Conservation (phyloP, 2,329 filamentous ascomycete genomes). For the Colletotrichum sp. region DNA sequence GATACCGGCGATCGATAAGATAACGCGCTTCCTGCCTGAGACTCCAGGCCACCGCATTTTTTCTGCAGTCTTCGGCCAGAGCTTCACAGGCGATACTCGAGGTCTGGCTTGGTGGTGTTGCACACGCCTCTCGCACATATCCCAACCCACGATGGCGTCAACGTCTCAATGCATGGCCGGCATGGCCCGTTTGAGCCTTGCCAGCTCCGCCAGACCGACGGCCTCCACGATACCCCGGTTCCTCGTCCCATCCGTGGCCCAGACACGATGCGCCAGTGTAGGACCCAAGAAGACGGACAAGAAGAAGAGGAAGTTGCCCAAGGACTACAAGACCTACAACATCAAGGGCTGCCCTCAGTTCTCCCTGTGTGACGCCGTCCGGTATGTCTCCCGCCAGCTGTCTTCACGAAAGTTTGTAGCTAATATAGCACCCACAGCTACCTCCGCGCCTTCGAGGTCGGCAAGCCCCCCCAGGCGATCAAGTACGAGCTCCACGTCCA, state of each 20-base stretch:
- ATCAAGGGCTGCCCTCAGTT: conserved; percentile 70
- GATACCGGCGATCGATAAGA: neutral
- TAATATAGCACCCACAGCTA: conserved; percentile 61
- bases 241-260: conserved; percentile 50
- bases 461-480: conserved; percentile 70
- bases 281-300: conserved; percentile 52
- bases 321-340: conserved; percentile 70
- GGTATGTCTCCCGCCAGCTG: conserved; percentile 53
- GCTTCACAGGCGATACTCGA: conserved; percentile 5
- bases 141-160: conserved; percentile 49
- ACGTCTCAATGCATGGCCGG: conserved; percentile 59
- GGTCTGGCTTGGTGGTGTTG: neutral
- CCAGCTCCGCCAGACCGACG: conserved; percentile 45
- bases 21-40: neutral
- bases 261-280: conserved; percentile 48
- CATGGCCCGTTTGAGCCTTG: conserved; percentile 54
- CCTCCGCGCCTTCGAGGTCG: conserved; percentile 90
- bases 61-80: conserved; percentile 15
- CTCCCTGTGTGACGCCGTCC: conserved; percentile 89
- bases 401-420: neutral
- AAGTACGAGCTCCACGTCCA: conserved; percentile 93
- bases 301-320: conserved; percentile 66
- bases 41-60: conserved; percentile 1
- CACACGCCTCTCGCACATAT: conserved; percentile 23
- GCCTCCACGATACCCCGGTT: conserved; percentile 51